Conservation (phyloP, 148 eudicot genomes). For the Persicaria maculosa region DNA sequence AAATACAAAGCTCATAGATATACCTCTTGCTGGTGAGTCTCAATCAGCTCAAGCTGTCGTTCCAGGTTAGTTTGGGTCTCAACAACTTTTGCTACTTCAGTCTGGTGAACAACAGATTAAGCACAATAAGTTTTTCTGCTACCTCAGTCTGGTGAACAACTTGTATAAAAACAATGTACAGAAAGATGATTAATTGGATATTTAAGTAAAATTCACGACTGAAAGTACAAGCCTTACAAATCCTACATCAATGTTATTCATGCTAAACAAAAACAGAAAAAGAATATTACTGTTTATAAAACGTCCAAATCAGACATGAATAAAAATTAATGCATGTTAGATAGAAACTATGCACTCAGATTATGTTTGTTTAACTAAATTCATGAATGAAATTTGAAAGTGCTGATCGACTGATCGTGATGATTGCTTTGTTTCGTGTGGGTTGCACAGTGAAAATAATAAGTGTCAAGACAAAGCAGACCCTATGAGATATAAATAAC, state of each 20-base stretch:
- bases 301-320: background rate
- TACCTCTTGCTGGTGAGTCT: constrained; percentile 97
- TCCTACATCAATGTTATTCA: no score
- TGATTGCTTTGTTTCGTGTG: background rate
- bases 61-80: constrained; percentile 73
- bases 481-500: background rate
- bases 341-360: background rate
- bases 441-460: background rate
- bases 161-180: background rate
- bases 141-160: no score
- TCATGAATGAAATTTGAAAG: background rate
- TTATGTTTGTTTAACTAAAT: background rate
- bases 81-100: constrained; percentile 85
- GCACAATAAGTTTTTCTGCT: background rate
- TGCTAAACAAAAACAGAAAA: background rate
- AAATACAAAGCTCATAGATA: background rate
- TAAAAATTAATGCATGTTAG: background rate
- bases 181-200: background rate
- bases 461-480: background rate
- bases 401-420: background rate
- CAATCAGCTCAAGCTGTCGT: constrained; percentile 84
- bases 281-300: background rate
- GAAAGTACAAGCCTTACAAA: no score
- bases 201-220: no score
- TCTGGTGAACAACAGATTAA: constrained; percentile 28